phyloP scores from a whole-genome alignment of 2,329 filamentous ascomycete genomes.

The Cladophialophora chaetospira region DNA sequence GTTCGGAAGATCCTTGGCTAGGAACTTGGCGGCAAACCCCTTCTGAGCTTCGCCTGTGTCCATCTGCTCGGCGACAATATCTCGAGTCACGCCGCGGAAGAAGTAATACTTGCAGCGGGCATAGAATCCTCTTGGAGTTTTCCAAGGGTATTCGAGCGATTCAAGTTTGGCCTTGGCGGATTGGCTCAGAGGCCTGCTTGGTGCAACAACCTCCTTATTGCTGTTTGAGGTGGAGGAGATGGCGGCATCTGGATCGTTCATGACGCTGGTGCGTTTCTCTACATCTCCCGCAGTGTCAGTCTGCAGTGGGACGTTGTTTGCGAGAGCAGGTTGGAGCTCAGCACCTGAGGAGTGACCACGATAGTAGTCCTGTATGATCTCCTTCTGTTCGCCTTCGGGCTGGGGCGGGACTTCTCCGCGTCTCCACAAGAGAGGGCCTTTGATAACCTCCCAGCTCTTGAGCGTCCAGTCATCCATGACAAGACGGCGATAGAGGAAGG shows the following conservation, averaged over 20 bases:
- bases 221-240: neutral
- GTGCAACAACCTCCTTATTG: neutral
- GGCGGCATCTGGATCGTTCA: neutral
- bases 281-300: neutral
- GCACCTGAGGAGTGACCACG: slow-evolving; percentile 15
- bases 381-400: neutral
- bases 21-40: too few species aligned
- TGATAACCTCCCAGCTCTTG: slow-evolving; percentile 14
- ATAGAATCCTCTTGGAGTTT: neutral
- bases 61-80: slow-evolving; percentile 9
- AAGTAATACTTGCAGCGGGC: slow-evolving; percentile 15
- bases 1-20: slow-evolving; percentile 6
- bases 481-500: slow-evolving; percentile 17
- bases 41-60: too few species aligned
- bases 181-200: too few species aligned
- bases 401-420: neutral
- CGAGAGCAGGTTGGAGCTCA: slow-evolving; percentile 7
- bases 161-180: too few species aligned
- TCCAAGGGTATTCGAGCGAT: too few species aligned
- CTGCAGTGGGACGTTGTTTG: neutral
- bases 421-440: slow-evolving; percentile 16
- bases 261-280: neutral
- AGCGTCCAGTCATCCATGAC: slow-evolving; percentile 19
- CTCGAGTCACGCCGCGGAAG: slow-evolving; percentile 14
- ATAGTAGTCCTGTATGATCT: slow-evolving; percentile 18